Conservation (phyloP, 2,329 filamentous ascomycete genomes). For the Xylaria sp. region DNA sequence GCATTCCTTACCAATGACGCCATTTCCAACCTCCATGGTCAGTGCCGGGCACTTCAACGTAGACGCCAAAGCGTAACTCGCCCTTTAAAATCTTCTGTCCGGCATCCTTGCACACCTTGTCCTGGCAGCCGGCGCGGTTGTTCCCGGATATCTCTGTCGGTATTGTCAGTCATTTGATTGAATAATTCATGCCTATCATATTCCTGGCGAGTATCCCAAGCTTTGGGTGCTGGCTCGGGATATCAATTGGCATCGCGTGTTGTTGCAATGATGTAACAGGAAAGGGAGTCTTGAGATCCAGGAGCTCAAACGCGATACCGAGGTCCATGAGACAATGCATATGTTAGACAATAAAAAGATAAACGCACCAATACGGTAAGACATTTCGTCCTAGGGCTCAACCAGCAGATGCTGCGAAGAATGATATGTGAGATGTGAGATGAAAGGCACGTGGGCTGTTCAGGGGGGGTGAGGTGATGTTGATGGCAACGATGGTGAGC, state of each 20-base stretch:
- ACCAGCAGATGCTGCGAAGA: constrained; percentile 2
- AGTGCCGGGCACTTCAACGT: constrained; percentile 62
- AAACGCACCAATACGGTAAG: constrained; percentile 30
- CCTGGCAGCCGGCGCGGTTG: constrained; percentile 76
- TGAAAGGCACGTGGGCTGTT: not conserved
- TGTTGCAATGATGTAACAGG: not conserved
- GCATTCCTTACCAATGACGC: constrained; percentile 91
- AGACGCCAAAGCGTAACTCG: constrained; percentile 76
- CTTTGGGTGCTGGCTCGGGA: not conserved
- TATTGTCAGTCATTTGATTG: constrained; percentile 29
- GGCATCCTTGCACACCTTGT: constrained; percentile 73
- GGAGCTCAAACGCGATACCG: constrained; percentile 5
- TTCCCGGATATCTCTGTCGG: constrained; percentile 71
- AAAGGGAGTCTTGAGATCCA: constrained; percentile 5
- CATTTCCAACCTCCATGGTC: constrained; percentile 72
- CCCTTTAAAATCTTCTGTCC: constrained; percentile 77
- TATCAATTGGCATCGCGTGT: not conserved
- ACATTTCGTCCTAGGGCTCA: constrained; percentile 18
- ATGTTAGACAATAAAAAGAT: not conserved
- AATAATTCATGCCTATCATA: not conserved
- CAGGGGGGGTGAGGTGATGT: constrained; percentile 4
- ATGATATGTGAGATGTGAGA: constrained; percentile 4
- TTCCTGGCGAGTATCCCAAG: not conserved
- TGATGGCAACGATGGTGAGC: not conserved
- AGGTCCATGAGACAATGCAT: not conserved